Conservation (phyloP, 768 basidiomycete genomes). For the Auriculariales sp. region DNA sequence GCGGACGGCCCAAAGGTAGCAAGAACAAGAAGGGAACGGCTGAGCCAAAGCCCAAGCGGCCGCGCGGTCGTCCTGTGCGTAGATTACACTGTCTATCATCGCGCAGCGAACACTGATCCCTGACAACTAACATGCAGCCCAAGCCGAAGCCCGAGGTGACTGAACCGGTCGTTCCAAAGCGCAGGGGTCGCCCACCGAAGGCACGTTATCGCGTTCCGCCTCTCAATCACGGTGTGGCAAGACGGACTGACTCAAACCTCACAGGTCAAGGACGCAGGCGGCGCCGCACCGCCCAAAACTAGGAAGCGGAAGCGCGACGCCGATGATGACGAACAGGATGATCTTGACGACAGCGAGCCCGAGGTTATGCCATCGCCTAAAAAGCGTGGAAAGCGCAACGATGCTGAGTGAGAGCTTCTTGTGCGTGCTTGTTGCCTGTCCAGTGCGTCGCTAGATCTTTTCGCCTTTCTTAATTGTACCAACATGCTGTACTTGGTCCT, state of each 20-base stretch:
- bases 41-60: constrained; percentile 38
- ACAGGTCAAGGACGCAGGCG: not conserved
- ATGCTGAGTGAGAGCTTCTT: not conserved
- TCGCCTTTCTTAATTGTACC: too few species aligned
- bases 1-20: constrained; percentile 83
- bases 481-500: too few species aligned
- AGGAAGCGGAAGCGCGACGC: constrained; percentile 3
- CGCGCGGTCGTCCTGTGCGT: constrained; percentile 46
- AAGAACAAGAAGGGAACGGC: constrained; percentile 48
- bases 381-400: not conserved
- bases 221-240: too few species aligned
- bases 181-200: too few species aligned
- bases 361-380: not conserved
- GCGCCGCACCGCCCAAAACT: constrained; percentile 57
- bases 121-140: too few species aligned
- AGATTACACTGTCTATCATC: not conserved
- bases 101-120: not conserved
- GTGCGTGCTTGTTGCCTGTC: not conserved
- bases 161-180: too few species aligned
- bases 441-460: not conserved
- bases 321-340: not conserved
- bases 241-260: not conserved
- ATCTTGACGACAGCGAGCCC: not conserved
- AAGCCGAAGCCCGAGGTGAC: constrained; percentile 25
- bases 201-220: too few species aligned